Evolutionary conservation across 2,329 filamentous ascomycete species (phyloP).

Genomic region (Alternaria alternata): DNA sequence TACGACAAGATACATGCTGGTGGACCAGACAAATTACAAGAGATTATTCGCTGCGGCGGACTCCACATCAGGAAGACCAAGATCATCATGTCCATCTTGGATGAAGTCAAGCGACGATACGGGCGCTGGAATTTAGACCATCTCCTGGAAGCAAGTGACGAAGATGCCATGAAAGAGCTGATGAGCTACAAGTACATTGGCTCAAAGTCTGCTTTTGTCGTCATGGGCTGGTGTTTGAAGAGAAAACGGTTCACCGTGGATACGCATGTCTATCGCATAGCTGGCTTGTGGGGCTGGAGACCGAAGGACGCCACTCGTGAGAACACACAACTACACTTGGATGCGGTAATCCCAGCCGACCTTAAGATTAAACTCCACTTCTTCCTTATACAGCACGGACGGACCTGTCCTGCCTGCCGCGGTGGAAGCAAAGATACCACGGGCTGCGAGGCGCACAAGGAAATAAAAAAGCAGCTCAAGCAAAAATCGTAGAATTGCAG

Average conservation of each 20-base stretch:
- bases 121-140: conserved; percentile 10
- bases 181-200: conserved; percentile 16
- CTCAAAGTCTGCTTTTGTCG: conserved; percentile 15
- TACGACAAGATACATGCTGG: conserved; percentile 4
- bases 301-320: conserved; percentile 10
- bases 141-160: conserved; percentile 4
- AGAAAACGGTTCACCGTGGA: conserved; percentile 12
- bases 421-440: conserved; percentile 5
- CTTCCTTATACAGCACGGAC: conserved; percentile 12
- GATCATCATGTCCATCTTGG: conserved; percentile 11
- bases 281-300: conserved; percentile 15
- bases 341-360: conserved; percentile 5
- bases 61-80: conserved; percentile 11
- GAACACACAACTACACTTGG: conserved; percentile 11
- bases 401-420: conserved; percentile 8
- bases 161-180: conserved; percentile 18
- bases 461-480: background rate
- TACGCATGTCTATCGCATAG: conserved; percentile 15
- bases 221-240: conserved; percentile 16
- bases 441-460: background rate
- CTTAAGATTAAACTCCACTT: conserved; percentile 13
- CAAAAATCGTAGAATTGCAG: accelerated
- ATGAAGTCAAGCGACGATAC: conserved; percentile 14
- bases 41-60: conserved; percentile 6
- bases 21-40: conserved; percentile 6